These are phyloP conservation scores for Pseudomonodictys pantanalensis DNA, from an alignment of 495 filamentous ascomycete species.

Conservation along the genomic window DNA sequence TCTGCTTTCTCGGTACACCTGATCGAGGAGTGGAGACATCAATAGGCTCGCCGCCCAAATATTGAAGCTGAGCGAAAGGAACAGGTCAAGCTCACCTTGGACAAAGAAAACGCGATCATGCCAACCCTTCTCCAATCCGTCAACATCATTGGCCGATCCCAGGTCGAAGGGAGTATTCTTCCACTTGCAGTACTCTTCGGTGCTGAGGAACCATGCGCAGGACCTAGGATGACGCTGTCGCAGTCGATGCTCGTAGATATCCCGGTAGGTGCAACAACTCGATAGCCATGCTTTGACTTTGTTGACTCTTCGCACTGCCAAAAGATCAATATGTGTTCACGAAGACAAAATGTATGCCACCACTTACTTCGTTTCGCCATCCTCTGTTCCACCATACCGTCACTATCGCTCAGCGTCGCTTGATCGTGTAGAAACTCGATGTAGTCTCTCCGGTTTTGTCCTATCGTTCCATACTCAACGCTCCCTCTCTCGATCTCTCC, in stretches of 20 bases:
- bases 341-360: not conserved
- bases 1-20: too few species aligned
- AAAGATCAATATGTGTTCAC: not conserved
- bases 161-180: slow-evolving; percentile 21
- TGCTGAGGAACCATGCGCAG: slow-evolving; percentile 18
- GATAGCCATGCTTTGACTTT: slow-evolving; percentile 23
- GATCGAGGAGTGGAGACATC: too few species aligned
- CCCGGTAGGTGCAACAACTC: not conserved
- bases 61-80: not conserved
- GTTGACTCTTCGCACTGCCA: slow-evolving; percentile 12
- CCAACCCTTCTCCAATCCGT: slow-evolving; percentile 3
- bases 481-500: not conserved
- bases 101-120: slow-evolving; percentile 19
- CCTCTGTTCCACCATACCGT: slow-evolving; percentile 7
- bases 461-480: slow-evolving; percentile 3
- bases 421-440: slow-evolving; percentile 14
- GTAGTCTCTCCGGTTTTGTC: slow-evolving; percentile 8
- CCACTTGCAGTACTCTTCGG: slow-evolving; percentile 18
- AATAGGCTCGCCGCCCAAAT: too few species aligned
- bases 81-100: slow-evolving; percentile 10
- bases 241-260: slow-evolving; percentile 11
- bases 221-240: slow-evolving; percentile 18
- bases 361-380: slow-evolving; percentile 19
- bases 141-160: slow-evolving; percentile 3
- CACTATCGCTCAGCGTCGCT: not conserved